Conservation (phyloP, 78 protist genomes). For the Blattamonas nauphoetae region DNA sequence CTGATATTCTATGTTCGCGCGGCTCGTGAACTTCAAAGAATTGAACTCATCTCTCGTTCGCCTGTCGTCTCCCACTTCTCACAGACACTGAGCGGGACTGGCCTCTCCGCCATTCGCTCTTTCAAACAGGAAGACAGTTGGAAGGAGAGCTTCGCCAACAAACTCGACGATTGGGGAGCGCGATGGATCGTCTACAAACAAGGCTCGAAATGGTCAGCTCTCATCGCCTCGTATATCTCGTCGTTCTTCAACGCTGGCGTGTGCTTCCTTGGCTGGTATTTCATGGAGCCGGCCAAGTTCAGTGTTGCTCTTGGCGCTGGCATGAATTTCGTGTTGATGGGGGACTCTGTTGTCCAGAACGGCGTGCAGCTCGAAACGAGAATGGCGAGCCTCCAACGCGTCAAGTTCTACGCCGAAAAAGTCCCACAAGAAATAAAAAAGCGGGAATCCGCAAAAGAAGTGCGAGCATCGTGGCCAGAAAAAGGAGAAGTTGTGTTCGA, state of each 20-base stretch:
- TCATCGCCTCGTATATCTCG: background rate
- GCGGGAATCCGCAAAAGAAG: background rate
- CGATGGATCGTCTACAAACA: background rate
- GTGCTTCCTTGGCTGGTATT: background rate
- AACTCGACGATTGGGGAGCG: background rate
- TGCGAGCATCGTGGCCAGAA: too few species aligned
- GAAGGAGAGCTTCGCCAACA: background rate
- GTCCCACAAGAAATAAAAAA: background rate
- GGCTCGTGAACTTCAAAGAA: conserved; percentile 61
- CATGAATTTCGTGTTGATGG: background rate
- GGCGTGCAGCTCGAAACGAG: background rate
- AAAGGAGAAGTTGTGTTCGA: background rate
- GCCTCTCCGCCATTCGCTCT: conserved; percentile 84
- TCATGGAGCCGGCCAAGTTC: too few species aligned
- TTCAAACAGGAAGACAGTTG: conserved; percentile 12
- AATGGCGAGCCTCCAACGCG: conserved; percentile 12
- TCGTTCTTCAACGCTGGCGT: background rate
- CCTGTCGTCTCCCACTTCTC: conserved; percentile 70
- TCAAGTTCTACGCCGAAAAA: conserved; percentile 4
- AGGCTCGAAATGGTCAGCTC: background rate
- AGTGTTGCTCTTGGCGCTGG: background rate
- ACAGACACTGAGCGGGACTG: conserved; percentile 60
- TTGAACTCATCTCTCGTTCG: conserved; percentile 60
- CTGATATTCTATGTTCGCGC: conserved; percentile 51
- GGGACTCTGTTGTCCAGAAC: background rate